Percentiles rank a stretch among this genome's conserved stretches.
phyloP scores from a whole-genome alignment of 1,284 basidiomycete genomes.

The Ustilago tritici region DNA sequence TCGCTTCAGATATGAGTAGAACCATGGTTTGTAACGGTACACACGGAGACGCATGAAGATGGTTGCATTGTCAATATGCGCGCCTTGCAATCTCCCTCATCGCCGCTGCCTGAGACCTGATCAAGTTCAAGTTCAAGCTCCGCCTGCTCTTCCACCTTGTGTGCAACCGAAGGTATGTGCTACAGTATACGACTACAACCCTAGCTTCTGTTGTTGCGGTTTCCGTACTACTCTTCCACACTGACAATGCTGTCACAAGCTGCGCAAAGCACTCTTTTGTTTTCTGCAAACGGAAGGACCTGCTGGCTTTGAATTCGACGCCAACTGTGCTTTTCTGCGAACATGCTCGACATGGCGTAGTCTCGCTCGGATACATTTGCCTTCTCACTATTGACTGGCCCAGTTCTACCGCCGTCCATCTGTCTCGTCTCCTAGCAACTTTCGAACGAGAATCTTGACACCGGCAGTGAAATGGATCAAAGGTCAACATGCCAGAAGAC shows the following conservation, averaged over 20 bases:
- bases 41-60: slow-evolving; percentile 8
- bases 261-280: not conserved
- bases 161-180: too few relatives aligned
- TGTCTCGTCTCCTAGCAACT: not conserved
- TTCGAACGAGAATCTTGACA: not conserved
- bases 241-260: not conserved
- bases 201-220: not conserved
- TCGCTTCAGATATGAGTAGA: not conserved
- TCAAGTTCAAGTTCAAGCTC: not conserved
- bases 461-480: not conserved
- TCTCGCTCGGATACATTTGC: not conserved
- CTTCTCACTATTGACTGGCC: not conserved
- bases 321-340: not conserved
- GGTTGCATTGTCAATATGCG: not conserved
- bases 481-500: not conserved
- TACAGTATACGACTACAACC: too few relatives aligned
- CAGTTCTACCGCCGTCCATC: not conserved
- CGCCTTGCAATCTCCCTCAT: not conserved
- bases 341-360: not conserved
- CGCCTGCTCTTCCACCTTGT: not conserved
- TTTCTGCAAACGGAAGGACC: not conserved
- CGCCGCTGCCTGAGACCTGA: not conserved
- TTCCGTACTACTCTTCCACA: not conserved
- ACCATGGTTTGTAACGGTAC: slow-evolving; percentile 14
- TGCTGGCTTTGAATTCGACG: slow-evolving; percentile 2